A percentile compares a stretch with the other conserved stretches of the same genome.
phyloP scores from a whole-genome alignment of 495 filamentous ascomycete species.

The Penicillium soppii region DNA sequence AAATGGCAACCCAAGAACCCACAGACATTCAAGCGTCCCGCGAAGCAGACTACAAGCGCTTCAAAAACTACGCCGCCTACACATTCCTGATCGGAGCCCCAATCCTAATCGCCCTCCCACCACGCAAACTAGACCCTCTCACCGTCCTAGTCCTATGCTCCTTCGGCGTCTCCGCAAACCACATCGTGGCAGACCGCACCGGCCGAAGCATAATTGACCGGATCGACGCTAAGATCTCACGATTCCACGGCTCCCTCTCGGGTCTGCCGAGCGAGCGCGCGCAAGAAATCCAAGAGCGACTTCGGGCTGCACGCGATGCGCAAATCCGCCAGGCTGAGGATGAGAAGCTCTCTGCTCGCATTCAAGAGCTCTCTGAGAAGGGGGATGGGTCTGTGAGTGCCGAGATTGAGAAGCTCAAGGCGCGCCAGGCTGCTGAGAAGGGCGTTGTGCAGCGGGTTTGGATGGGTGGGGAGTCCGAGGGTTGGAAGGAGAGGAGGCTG shows the following conservation, averaged over 20 bases:
- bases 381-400: slow-evolving; percentile 15
- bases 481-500: slow-evolving; percentile 73
- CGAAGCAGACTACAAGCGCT: slow-evolving; percentile 47
- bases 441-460: slow-evolving; percentile 56
- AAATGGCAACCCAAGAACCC: slow-evolving; percentile 13
- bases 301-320: slow-evolving; percentile 39
- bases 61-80: slow-evolving; percentile 61
- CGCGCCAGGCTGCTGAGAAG: slow-evolving; percentile 34
- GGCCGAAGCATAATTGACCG: slow-evolving; percentile 53
- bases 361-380: slow-evolving; percentile 26
- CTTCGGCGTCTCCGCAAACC: slow-evolving; percentile 64
- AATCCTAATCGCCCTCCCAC: slow-evolving; percentile 70
- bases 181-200: slow-evolving; percentile 54
- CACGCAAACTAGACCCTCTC: slow-evolving; percentile 68
- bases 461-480: slow-evolving; percentile 62
- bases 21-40: slow-evolving; percentile 13
- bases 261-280: slow-evolving; percentile 57
- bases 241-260: slow-evolving; percentile 9
- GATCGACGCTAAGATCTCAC: slow-evolving; percentile 32
- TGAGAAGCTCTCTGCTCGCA: slow-evolving; percentile 24
- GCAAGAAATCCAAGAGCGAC: slow-evolving; percentile 45
- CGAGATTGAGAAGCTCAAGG: slow-evolving; percentile 43
- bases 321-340: slow-evolving; percentile 13
- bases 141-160: slow-evolving; percentile 59
- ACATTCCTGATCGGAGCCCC: slow-evolving; percentile 67